These are phyloP conservation scores for Apocynum venetum DNA, from an alignment of 257 asterid genomes.

Conservation along the genomic window DNA sequence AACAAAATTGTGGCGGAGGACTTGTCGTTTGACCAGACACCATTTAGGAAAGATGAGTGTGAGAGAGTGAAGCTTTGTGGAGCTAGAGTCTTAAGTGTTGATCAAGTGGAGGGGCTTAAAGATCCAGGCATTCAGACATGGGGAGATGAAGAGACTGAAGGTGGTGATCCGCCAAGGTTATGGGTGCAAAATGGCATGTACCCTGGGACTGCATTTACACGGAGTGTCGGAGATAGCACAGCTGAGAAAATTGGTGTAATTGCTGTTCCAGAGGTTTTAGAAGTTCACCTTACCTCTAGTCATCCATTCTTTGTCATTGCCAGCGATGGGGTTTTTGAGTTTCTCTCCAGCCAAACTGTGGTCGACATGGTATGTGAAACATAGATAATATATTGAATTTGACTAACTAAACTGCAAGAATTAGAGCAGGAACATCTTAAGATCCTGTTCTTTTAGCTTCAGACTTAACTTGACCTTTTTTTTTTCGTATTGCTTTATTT, in stretches of 20 bases:
- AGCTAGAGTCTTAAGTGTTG: constrained; percentile 89
- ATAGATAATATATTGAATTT: not conserved
- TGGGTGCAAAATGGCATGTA: constrained; percentile 93
- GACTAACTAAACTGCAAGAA: constrained; percentile 1
- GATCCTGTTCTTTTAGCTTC: not conserved
- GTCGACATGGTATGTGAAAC: constrained; percentile 67
- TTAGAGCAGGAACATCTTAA: not conserved
- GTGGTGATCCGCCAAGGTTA: constrained; percentile 92
- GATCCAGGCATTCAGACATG: constrained; percentile 86
- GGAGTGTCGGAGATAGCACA: constrained; percentile 81
- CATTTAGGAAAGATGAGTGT: constrained; percentile 89
- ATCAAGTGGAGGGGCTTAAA: constrained; percentile 90
- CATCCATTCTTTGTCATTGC: constrained; percentile 85
- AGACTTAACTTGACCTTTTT: not conserved
- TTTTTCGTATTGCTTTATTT: not conserved
- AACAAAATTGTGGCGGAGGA: constrained; percentile 56
- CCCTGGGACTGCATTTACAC: constrained; percentile 94
- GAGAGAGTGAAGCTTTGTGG: constrained; percentile 89
- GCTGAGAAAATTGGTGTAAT: constrained; percentile 90
- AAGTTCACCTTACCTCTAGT: constrained; percentile 46
- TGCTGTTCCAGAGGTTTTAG: constrained; percentile 77
- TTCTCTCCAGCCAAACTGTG: constrained; percentile 77
- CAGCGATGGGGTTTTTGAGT: constrained; percentile 91
- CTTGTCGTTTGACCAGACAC: constrained; percentile 82
- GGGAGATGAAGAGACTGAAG: constrained; percentile 90